Base-by-base conservation (phyloP, 345 rosid species). In the Pelargonium nanum region DNA sequence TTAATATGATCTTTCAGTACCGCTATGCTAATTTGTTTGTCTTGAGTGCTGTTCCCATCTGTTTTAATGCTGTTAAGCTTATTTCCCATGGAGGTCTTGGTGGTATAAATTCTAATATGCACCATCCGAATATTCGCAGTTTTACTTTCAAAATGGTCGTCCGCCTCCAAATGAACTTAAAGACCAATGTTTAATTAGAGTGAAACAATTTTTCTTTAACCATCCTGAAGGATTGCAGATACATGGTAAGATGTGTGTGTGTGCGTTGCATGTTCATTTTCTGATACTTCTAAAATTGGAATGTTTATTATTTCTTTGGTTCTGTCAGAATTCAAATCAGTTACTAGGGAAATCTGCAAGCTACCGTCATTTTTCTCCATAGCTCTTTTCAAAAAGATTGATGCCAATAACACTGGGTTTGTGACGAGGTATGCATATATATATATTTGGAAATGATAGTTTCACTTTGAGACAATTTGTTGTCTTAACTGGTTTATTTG, bases 331-430 rank as follows among this genome's bases (percentile, higher is more conserved):
- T 93, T 93, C 68, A 87, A 85, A 78, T 60, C 76, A 65, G 70
- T 89, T 24, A 73, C 83, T 1, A 93, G 77, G 78, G 89, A 82
- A 72, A 70, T 87, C 57, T 93, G 97, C 88, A 83, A 83, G 81
- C 73, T 93, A 52, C 97, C 99, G 25, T 87, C 87, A n/a, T 93
- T 80, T 68, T 74, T 89, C 69, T 89, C 92, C 28, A 60, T 83
- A 13, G 62, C 68, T 6, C 79, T 93, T 53, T 93, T 89, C 70
- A 80, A 80, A 68, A 85, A 77, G 77, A 84, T 93, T 65, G 96
- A 93, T 66, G 55, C 59, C 6, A 72, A 78, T 55, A 28, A 66
- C 70, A 68, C 80, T 1, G 90, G 91, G 66, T 53, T 73, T n/a
- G 80, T 89, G 69, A 87, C 86, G 52, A 83, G 97, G 99, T 89